Percentiles rank a stretch among this genome's conserved stretches.
These are phyloP conservation scores for Aspergillus glaucus DNA, from an alignment of 2,329 filamentous ascomycete species.

Conservation along the genomic window DNA sequence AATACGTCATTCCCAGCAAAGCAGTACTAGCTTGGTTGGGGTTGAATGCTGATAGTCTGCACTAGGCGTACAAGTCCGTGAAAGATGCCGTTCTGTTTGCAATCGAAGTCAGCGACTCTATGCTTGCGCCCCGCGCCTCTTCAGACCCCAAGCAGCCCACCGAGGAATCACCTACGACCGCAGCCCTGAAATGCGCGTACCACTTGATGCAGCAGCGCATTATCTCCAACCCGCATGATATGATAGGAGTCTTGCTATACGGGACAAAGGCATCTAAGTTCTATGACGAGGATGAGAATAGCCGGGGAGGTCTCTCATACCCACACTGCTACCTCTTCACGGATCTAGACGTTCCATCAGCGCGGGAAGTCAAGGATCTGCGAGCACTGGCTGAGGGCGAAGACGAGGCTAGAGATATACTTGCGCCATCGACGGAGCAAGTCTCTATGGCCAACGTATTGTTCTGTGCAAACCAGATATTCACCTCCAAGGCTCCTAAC, in stretches of 20 bases:
- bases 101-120: slow-evolving; percentile 83
- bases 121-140: slow-evolving; percentile 64
- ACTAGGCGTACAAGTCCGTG: slow-evolving; percentile 76
- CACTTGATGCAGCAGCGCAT: slow-evolving; percentile 97
- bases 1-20: not conserved
- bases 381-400: slow-evolving; percentile 72
- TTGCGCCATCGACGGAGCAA: slow-evolving; percentile 62
- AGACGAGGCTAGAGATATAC: slow-evolving; percentile 61
- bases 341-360: slow-evolving; percentile 80
- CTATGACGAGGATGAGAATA: slow-evolving; percentile 57
- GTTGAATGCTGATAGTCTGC: not conserved
- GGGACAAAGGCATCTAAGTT: slow-evolving; percentile 82
- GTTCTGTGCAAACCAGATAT: slow-evolving; percentile 93
- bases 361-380: slow-evolving; percentile 75
- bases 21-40: not conserved
- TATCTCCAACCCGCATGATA: slow-evolving; percentile 90
- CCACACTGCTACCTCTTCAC: slow-evolving; percentile 89
- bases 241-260: slow-evolving; percentile 93
- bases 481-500: slow-evolving; percentile 89
- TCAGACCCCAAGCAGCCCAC: slow-evolving; percentile 68
- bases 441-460: slow-evolving; percentile 82
- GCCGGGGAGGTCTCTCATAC: slow-evolving; percentile 58
- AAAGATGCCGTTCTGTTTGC: slow-evolving; percentile 99
- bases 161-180: slow-evolving; percentile 69
- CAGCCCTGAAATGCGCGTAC: slow-evolving; percentile 89